Base-by-base conservation (phyloP, 1,139 yeast genomes). In the Groenewaldozyma auringiensis region DNA sequence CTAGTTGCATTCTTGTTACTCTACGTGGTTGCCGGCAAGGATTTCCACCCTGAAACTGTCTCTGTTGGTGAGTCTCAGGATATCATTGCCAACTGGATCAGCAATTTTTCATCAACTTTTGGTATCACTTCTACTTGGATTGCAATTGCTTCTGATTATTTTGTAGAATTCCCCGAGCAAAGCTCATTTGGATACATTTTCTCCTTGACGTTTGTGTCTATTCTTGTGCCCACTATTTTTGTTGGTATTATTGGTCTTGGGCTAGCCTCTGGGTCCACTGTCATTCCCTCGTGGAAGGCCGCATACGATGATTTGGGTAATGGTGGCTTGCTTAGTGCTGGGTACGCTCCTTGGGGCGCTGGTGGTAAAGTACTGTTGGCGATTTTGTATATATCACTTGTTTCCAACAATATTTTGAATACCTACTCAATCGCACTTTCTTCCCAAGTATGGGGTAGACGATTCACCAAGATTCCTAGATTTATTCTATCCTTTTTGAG, bases 51-150 rank as follows among this genome's bases (percentile, higher is more conserved):
- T 3, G 61, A 63, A 45, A 63, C 68, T 4, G 68, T 64, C 41
- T 69, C 78, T 17, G 56, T 59, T 16, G 73, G 74, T 2, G 75
- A 70, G 18, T 47, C 69, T 1, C 61, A 65, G 8, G 50, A 60
- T 11, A 61, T 70, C 11, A 70, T 72, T 43, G 95, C 94, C 6
- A 76, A 79, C 60, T 79, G 86, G 77, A 63, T 87, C 27, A 76
- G 87, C 16, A 83, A 79, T 62, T 85, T 86, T 59, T 76, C 89
- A 1, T 69, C 86, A 42, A 73, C 83, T 33, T 85, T 84, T 59
- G 82, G 95, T 29, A 79, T 83, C 40, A 86, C 96, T 2, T 77
- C 89, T 1, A 85, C 95, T 1, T 88, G 96, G 96, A 94, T 94
- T 33, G 83, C 92, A 3, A 76, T 83, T 50, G 85, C 95, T 1